Conservation (phyloP, 2,329 filamentous ascomycete genomes). For the Verticillium klebahnii region DNA sequence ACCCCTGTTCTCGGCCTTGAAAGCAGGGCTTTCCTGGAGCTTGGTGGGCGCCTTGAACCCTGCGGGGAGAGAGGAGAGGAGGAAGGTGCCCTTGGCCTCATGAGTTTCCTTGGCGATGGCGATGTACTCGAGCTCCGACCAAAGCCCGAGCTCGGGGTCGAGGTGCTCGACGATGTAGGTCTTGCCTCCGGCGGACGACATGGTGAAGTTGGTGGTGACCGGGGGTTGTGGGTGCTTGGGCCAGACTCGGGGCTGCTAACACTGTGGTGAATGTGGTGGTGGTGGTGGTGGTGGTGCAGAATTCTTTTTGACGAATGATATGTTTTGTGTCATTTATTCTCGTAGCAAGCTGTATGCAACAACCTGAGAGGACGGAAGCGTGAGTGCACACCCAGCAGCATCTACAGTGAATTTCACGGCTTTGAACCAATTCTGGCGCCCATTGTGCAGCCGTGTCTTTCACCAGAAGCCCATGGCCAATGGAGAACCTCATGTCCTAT, state of each 20-base stretch:
- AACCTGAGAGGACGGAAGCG: no score
- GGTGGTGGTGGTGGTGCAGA: not conserved
- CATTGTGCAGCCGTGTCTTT: no score
- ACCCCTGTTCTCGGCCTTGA: conserved; percentile 68
- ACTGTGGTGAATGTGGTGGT: not conserved
- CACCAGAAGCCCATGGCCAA: no score
- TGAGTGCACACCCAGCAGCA: no score
- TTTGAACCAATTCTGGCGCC: no score
- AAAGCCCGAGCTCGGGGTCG: conserved; percentile 86
- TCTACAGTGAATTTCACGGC: no score
- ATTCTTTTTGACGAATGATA: no score
- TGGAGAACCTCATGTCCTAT: not conserved
- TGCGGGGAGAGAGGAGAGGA: conserved; percentile 74
- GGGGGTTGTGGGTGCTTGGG: not conserved
- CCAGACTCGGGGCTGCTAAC: not conserved
- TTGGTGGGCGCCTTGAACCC: conserved; percentile 60
- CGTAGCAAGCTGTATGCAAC: no score
- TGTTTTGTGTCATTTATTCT: no score
- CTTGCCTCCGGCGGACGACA: conserved; percentile 36
- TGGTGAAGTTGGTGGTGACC: not conserved
- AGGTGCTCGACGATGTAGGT: conserved; percentile 96
- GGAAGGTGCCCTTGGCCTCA: conserved; percentile 62
- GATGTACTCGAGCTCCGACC: conserved; percentile 91
- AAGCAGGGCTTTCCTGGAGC: conserved; percentile 51
- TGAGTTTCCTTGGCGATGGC: conserved; percentile 80